Percentiles rank a stretch among this genome's conserved stretches.
phyloP scores from a whole-genome alignment of 1,284 basidiomycete species.

The Cryptococcus hybrid region DNA sequence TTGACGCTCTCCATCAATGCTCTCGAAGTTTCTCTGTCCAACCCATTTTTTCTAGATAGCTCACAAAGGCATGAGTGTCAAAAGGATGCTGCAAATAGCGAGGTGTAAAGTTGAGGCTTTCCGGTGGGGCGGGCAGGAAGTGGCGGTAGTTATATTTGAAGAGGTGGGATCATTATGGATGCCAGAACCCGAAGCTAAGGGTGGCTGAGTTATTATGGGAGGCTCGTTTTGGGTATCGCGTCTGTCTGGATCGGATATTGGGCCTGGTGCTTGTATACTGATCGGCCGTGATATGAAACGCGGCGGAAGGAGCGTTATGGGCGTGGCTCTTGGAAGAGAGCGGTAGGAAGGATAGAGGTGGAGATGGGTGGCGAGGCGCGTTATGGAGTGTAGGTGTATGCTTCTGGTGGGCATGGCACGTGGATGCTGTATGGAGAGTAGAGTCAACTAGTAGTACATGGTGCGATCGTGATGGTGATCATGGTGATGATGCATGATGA shows the following conservation, averaged over 20 bases:
- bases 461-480: too few species aligned
- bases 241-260: not conserved
- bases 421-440: too few species aligned
- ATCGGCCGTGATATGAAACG: not conserved
- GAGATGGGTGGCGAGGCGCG: too few species aligned
- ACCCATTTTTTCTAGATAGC: constrained; percentile 38
- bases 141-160: constrained; percentile 3
- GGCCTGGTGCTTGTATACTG: constrained; percentile 12
- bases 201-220: not conserved
- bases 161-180: not conserved
- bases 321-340: too few species aligned
- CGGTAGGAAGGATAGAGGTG: too few species aligned
- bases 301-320: too few species aligned
- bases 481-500: too few species aligned
- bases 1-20: constrained; percentile 85
- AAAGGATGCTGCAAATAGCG: constrained; percentile 44
- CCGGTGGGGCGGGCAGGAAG: constrained; percentile 23
- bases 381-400: too few species aligned
- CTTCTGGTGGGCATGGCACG: too few species aligned
- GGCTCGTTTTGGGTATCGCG: not conserved
- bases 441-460: too few species aligned
- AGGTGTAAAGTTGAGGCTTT: constrained; percentile 10
- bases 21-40: constrained; percentile 56
- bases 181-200: not conserved
- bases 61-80: constrained; percentile 49